Conservation (phyloP, 495 filamentous ascomycete genomes). For the Penicillium lividum region DNA sequence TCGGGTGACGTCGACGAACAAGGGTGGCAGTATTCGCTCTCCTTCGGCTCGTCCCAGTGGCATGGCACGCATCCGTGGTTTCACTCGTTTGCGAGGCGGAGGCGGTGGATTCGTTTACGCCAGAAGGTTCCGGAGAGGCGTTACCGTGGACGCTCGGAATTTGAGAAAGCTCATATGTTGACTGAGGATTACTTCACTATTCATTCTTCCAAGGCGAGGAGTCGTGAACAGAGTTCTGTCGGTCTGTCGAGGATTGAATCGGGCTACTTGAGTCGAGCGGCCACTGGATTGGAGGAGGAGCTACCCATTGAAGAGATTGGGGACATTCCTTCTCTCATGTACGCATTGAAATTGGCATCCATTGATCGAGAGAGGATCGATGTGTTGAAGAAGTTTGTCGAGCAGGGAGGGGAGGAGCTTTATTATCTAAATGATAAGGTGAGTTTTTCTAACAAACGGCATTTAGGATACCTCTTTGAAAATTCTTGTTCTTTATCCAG, state of each 20-base stretch:
- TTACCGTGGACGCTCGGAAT: slow-evolving; percentile 28
- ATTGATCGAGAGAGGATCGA: slow-evolving; percentile 92
- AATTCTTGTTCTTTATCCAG: neutral
- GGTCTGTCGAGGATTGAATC: slow-evolving; percentile 34
- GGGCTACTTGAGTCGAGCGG: slow-evolving; percentile 33
- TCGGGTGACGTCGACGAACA: slow-evolving; percentile 85
- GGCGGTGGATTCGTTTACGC: slow-evolving; percentile 87
- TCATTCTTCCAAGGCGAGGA: slow-evolving; percentile 49
- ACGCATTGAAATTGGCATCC: slow-evolving; percentile 60
- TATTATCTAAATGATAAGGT: slow-evolving; percentile 70
- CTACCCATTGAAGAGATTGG: slow-evolving; percentile 55
- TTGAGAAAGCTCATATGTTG: slow-evolving; percentile 60
- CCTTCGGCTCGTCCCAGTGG: slow-evolving; percentile 82
- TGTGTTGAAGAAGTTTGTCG: slow-evolving; percentile 73
- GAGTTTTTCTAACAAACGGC: slow-evolving; percentile 2
- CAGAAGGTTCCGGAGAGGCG: slow-evolving; percentile 50
- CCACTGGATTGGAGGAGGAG: slow-evolving; percentile 37
- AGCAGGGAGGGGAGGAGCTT: slow-evolving; percentile 78
- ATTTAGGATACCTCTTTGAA: neutral
- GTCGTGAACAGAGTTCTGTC: slow-evolving; percentile 40
- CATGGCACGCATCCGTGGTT: slow-evolving; percentile 90
- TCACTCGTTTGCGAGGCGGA: slow-evolving; percentile 84
- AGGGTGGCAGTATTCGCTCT: slow-evolving; percentile 94
- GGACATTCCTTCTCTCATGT: slow-evolving; percentile 66
- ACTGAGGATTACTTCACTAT: slow-evolving; percentile 89